Conservation (phyloP, 2,329 filamentous ascomycete genomes). For the Microsporum canis region DNA sequence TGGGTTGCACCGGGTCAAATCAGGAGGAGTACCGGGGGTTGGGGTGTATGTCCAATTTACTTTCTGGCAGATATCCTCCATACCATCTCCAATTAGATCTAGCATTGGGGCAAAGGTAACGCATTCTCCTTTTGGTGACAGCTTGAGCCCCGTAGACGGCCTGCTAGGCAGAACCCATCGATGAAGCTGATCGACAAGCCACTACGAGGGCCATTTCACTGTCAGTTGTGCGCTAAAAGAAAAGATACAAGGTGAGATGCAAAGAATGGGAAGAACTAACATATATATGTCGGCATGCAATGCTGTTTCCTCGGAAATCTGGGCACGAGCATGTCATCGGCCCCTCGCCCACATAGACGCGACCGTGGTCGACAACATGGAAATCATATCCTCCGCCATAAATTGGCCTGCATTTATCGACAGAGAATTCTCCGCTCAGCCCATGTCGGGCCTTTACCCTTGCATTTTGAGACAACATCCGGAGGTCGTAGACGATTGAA, state of each 20-base stretch:
- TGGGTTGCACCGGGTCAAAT: slow-evolving; percentile 1
- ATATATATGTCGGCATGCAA: slow-evolving; percentile 34
- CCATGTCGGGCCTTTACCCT: slow-evolving; percentile 11
- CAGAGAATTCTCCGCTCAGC: slow-evolving; percentile 13
- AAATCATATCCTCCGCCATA: slow-evolving; percentile 26
- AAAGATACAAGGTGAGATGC: slow-evolving; percentile 5
- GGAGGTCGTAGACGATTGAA: slow-evolving; percentile 11
- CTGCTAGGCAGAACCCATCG: slow-evolving; percentile 23
- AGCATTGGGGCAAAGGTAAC: slow-evolving; percentile 23
- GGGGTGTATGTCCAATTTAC: slow-evolving; percentile 28
- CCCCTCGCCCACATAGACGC: slow-evolving; percentile 23
- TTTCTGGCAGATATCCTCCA: slow-evolving; percentile 25
- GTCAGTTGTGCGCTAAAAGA: slow-evolving; percentile 6
- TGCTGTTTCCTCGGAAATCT: slow-evolving; percentile 22
- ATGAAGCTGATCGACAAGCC: slow-evolving; percentile 33
- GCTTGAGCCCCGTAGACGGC: slow-evolving; percentile 20
- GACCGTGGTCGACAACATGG: slow-evolving; percentile 26
- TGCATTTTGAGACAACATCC: slow-evolving; percentile 6
- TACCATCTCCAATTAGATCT: slow-evolving; percentile 23
- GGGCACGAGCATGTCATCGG: slow-evolving; percentile 27
- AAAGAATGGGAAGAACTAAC: slow-evolving; percentile 19
- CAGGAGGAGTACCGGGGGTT: slow-evolving; percentile 14
- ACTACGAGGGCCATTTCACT: slow-evolving; percentile 19
- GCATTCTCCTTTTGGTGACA: slow-evolving; percentile 25
- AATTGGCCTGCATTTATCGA: slow-evolving; percentile 21